These are phyloP conservation scores for Pythium vanterpoolii DNA, from an alignment of 352 stramenopile species.

Conservation along the genomic window DNA sequence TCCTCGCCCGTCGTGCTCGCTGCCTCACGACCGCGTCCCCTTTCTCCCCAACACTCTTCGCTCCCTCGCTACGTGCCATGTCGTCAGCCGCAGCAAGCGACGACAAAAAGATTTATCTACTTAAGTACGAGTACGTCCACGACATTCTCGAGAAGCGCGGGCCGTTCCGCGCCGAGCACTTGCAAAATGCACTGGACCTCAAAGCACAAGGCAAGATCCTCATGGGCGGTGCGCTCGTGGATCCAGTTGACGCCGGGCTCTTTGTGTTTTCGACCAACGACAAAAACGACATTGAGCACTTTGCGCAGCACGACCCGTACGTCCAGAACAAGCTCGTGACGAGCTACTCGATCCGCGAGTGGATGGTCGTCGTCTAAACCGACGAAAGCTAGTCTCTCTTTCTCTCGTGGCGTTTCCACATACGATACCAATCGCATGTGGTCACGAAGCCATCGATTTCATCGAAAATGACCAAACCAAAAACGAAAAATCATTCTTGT, in stretches of 20 bases:
- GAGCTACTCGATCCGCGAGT: conserved; percentile 64
- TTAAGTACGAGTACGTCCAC: conserved; percentile 72
- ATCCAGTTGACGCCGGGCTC: conserved; percentile 54
- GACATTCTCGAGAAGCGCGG: conserved; percentile 72
- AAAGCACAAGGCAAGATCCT: conserved; percentile 59
- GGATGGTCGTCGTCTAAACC: conserved; percentile 57
- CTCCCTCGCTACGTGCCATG: conserved; percentile 27
- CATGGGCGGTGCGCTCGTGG: conserved; percentile 68
- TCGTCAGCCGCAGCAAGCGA: conserved; percentile 22
- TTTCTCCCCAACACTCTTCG: conserved; percentile 1
- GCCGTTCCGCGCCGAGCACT: conserved; percentile 62
- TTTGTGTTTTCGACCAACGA: conserved; percentile 65
- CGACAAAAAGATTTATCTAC: conserved; percentile 66
- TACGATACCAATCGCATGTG: too few species aligned
- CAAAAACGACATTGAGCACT: conserved; percentile 56
- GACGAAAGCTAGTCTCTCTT: neutral
- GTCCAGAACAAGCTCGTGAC: conserved; percentile 72
- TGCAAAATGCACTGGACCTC: conserved; percentile 42
- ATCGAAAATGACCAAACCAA: neutral
- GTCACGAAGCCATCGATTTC: too few species aligned
- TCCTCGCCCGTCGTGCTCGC: conserved; percentile 8
- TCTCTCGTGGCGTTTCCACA: too few species aligned
- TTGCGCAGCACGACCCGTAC: conserved; percentile 66
- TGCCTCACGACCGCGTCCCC: neutral
- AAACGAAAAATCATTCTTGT: neutral